phyloP scores from a whole-genome alignment of 345 rosid species.

The Brassica cretica region DNA sequence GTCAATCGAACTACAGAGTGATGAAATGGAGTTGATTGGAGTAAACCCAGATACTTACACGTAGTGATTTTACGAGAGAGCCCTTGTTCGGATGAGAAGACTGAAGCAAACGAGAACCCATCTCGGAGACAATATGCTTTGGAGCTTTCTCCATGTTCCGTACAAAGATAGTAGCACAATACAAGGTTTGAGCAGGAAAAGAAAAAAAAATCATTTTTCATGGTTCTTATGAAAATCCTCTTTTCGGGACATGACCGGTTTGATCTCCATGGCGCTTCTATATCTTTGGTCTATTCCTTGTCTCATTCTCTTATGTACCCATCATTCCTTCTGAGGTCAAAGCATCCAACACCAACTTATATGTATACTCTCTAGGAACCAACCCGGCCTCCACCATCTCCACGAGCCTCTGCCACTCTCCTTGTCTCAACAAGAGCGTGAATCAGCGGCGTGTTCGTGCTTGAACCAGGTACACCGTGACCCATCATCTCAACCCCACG shows the following conservation, averaged over 20 bases:
- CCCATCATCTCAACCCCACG: conserved; percentile 67
- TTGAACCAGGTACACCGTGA: conserved; percentile 62
- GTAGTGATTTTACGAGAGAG: conserved; percentile 61
- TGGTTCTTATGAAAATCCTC: background rate
- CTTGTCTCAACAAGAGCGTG: conserved; percentile 76
- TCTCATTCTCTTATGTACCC: conserved; percentile 48
- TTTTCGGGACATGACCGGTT: conserved; percentile 49
- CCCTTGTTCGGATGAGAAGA: conserved; percentile 67
- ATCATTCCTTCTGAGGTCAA: conserved; percentile 43
- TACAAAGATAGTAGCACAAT: background rate
- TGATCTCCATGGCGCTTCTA: conserved; percentile 56
- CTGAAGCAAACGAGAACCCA: conserved; percentile 60
- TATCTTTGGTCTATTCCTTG: conserved; percentile 55
- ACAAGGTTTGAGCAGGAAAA: conserved; percentile 13
- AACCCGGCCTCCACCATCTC: conserved; percentile 75
- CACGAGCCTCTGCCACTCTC: conserved; percentile 55
- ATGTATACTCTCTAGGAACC: conserved; percentile 77
- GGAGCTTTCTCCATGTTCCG: conserved; percentile 54
- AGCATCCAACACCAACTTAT: conserved; percentile 63
- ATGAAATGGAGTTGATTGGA: background rate
- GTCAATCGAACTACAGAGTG: background rate
- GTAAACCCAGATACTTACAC: conserved; percentile 41
- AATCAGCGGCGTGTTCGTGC: conserved; percentile 74
- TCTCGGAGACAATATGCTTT: conserved; percentile 50
- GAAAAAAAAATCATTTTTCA: background rate